Conservation (phyloP, 1,139 yeast species). For the Taphrina pruni region DNA sequence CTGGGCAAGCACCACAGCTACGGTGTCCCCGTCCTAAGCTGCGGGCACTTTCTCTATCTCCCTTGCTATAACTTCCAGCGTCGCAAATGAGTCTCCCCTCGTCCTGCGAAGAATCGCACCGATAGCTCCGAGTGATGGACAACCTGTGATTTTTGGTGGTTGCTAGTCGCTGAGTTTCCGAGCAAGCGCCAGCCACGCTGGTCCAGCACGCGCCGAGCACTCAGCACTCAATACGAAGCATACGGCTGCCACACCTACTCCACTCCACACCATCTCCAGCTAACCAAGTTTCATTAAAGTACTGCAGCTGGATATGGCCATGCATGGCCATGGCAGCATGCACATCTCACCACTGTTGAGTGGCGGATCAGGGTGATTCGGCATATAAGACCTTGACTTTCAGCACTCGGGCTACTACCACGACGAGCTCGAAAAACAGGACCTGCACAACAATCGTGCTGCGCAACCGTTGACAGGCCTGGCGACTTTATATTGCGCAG, state of each 20-base stretch:
- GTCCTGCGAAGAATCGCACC: neutral
- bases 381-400: neutral
- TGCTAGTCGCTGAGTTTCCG: conserved; percentile 2
- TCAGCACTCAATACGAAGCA: conserved; percentile 9
- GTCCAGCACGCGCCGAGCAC: conserved; percentile 1
- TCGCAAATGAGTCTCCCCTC: too few relatives aligned
- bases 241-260: conserved; percentile 3
- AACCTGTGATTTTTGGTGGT: conserved; percentile 3
- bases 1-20: neutral
- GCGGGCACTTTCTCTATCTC: neutral
- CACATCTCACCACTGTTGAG: too few relatives aligned
- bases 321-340: neutral
- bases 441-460: neutral
- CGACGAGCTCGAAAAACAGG: neutral
- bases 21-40: neutral
- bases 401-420: too few relatives aligned
- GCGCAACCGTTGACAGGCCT: neutral
- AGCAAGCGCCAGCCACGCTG: conserved; percentile 7
- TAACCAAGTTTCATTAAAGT: neutral
- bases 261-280: neutral
- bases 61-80: neutral
- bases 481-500: too few relatives aligned
- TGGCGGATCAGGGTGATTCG: neutral
- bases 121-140: neutral
- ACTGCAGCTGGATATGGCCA: neutral